Base-by-base conservation (phyloP, 768 basidiomycete genomes). In the Pholiota conissans region DNA sequence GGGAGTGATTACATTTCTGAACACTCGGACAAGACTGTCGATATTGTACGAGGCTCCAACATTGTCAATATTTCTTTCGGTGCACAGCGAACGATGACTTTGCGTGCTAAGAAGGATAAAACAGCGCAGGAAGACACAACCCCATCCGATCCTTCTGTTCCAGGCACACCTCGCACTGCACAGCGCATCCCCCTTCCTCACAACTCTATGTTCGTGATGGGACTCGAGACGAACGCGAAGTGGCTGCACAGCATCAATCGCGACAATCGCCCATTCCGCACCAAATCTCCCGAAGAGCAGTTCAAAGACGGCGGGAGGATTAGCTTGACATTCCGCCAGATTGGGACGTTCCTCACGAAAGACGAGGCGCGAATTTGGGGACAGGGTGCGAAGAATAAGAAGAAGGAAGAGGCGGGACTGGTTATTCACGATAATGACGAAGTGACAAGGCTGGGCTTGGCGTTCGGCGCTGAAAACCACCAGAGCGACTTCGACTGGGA, bases 21-120 rank as follows among this genome's bases (percentile, higher is more conserved):
- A 63, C 91, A 93, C 69, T 89, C 89, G 0, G 91, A 93, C 71
- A 93, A 93, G 73, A 93, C 91, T 5, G 81, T 93, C 62, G 91
- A 93, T 68, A 82, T 93, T 61, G 83, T 87, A 3, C 82, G 79
- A 13, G 86, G 84, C 29, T 89, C 90, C 6, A 84, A 77, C 53
- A 87, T 93, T 61, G 89, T 90, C 58, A 93, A 93, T 58, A 86
- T 93, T 60, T 90, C 87, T 64, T 75, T 93, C 13, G 91, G 91
- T 5, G 90, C 91, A 1, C 84, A 87, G 68, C 83, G 91, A 30
- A 74, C 79, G 16, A 92, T 93, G 90, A 86, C 83, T 0, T 78
- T 93, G n/a, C 81, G 85, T 24, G 67, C 79, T 48, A 91, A 91
- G 69, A 83, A 81, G 61, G 81, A 85, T 45, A 70, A 67, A 49